Base-by-base conservation (phyloP, 768 basidiomycete species). In the Tylopilus sp. region DNA sequence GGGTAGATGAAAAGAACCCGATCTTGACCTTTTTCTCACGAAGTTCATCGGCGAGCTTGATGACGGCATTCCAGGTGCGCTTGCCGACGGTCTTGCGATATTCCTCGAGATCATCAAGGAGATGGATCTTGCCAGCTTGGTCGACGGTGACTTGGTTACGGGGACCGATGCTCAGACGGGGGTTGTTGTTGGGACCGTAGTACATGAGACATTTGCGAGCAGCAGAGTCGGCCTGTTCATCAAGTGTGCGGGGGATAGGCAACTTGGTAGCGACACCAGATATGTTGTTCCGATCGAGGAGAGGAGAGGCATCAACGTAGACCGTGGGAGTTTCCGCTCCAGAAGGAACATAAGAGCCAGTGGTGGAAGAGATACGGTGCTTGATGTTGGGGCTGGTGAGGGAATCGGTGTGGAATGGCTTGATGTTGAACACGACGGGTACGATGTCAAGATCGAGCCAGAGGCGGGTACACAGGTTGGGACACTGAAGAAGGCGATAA, bases 1-100 rank as follows among this genome's bases (percentile, higher is more conserved):
- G 94, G 7, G 95, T 98, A 11, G 92, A 93, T 26, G 89, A 92
- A 74, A 96, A 96, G 81, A 96, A 96, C 22, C 86, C 87, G 58
- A 96, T 89, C 71, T 89, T 92, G 67, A 91, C 75, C 57, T 93
- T 87, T 73, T 88, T 91, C 69, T 88, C 84, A 52, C 86, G 84
- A 38, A 97, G 79, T 64, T 93, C 92, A 45, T 88, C 84, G 6
- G 89, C 87, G 42, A 93, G 85, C 63, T 88, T 87, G 66, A 73
- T 77, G 54, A 95, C 89, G 0, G 89, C 80, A 58, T 84, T 86
- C 91, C 90, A 95, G 3, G 90, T 87, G 50, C 83, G 80, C 52
- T 77, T 57, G 52, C 86, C 77, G 53, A 91, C 90, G 4, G 86
- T 85, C 61, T 84, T 81, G 66, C 80, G 74, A 71, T 84, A 96